phyloP scores from a whole-genome alignment of 805 yeast genomes.

The Naumovozyma dairenensis region DNA sequence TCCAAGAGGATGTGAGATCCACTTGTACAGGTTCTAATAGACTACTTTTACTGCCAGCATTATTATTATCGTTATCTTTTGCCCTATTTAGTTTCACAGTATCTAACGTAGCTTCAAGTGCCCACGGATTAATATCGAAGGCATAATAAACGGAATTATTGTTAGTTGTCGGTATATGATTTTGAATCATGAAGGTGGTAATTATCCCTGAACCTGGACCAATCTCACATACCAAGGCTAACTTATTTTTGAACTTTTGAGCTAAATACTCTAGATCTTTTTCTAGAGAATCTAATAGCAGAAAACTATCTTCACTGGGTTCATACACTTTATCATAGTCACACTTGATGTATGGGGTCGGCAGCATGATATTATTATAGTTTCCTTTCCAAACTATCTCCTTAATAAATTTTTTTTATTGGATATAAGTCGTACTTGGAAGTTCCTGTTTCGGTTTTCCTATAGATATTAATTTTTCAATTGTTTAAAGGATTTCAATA shows the following conservation, averaged over 20 bases:
- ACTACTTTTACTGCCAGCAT: no score
- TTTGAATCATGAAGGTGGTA: slow-evolving; percentile 57
- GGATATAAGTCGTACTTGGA: no score
- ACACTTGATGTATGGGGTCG: slow-evolving; percentile 62
- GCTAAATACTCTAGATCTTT: slow-evolving; percentile 35
- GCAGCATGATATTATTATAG: slow-evolving; percentile 42
- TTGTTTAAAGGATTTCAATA: no score
- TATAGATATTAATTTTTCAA: no score
- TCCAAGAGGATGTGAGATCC: slow-evolving; percentile 44
- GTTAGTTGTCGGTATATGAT: slow-evolving; percentile 35
- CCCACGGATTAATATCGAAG: slow-evolving; percentile 74
- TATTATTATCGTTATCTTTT: slow-evolving; percentile 3
- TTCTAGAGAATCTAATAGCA: slow-evolving; percentile 75
- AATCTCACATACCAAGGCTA: slow-evolving; percentile 64
- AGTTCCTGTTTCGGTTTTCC: no score
- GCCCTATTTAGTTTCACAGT: slow-evolving; percentile 36
- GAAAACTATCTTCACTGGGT: slow-evolving; percentile 88
- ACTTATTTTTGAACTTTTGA: slow-evolving; percentile 17
- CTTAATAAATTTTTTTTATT: no score
- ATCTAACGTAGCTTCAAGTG: slow-evolving; percentile 43
- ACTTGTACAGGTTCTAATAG: slow-evolving; percentile 45
- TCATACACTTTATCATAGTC: slow-evolving; percentile 77
- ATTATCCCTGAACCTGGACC: slow-evolving; percentile 93
- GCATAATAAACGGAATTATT: slow-evolving; percentile 45
- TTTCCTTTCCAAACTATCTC: not conserved